Conservation (phyloP, 2,329 filamentous ascomycete species). For the Dactylonectria estremocensis region DNA sequence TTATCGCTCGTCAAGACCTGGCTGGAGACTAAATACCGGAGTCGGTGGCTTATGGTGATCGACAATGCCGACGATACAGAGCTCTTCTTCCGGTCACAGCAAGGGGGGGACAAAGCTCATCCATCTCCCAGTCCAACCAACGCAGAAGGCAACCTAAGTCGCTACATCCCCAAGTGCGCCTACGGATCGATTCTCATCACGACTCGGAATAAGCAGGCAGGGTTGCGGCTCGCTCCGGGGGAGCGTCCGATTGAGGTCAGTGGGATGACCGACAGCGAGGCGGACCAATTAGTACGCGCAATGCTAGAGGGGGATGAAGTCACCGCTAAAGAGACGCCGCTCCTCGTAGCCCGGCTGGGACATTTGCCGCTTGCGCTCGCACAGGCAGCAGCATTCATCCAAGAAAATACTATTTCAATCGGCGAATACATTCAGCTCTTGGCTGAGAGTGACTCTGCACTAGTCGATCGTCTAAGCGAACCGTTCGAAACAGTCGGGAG, state of each 20-base stretch:
- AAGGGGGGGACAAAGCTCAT: background rate
- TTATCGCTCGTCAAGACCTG: constrained; percentile 48
- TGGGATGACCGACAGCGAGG: constrained; percentile 49
- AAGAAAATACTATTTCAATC: constrained; percentile 44
- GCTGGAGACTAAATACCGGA: constrained; percentile 41
- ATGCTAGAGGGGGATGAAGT: too few species aligned
- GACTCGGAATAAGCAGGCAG: constrained; percentile 53
- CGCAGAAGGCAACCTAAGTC: background rate
- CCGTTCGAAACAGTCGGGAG: constrained; percentile 49
- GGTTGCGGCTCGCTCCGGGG: constrained; percentile 42
- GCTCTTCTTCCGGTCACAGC: constrained; percentile 30
- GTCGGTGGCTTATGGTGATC: constrained; percentile 34
- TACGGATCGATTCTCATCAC: constrained; percentile 53
- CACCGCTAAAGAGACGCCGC: constrained; percentile 18
- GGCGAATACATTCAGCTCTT: constrained; percentile 49
- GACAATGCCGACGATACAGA: constrained; percentile 32
- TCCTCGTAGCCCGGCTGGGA: constrained; percentile 48
- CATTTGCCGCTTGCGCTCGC: constrained; percentile 52
- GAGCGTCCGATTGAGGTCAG: constrained; percentile 43
- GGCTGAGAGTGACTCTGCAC: constrained; percentile 30
- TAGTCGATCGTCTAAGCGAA: constrained; percentile 46
- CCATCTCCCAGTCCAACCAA: too few species aligned
- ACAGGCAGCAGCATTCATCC: constrained; percentile 53
- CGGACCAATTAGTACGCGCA: constrained; percentile 42
- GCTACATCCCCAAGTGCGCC: constrained; percentile 47